Conservation (phyloP, 164 flowering plant species). For the Aristolochia contorta region DNA sequence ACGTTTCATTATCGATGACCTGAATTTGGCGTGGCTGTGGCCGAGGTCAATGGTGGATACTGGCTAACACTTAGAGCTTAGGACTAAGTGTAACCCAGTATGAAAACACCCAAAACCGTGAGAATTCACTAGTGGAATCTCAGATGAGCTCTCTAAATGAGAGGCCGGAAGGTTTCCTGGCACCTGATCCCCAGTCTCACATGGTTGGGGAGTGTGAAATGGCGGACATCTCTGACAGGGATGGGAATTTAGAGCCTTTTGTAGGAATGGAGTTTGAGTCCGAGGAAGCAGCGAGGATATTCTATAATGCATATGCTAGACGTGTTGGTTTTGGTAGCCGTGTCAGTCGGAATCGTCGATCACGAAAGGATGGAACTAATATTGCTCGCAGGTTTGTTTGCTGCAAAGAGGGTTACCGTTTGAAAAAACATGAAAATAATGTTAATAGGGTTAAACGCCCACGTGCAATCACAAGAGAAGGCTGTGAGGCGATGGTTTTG, state of each 20-base stretch:
- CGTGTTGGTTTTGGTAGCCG: constrained; percentile 42
- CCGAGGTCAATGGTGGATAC: no score
- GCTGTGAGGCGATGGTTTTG: constrained; percentile 61
- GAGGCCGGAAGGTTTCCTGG: constrained; percentile 16
- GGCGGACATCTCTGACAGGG: constrained; percentile 2
- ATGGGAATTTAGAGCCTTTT: constrained; percentile 29
- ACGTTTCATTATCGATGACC: no score
- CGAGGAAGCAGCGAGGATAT: constrained; percentile 38
- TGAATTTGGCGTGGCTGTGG: no score
- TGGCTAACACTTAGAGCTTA: no score
- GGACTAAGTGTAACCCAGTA: background rate
- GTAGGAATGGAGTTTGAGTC: constrained; percentile 51
- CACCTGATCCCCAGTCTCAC: constrained; percentile 11
- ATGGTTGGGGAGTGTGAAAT: constrained; percentile 12
- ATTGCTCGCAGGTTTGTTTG: constrained; percentile 14
- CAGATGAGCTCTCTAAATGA: constrained; percentile 14
- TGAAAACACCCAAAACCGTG: constrained; percentile 2
- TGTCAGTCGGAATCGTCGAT: constrained; percentile 32
- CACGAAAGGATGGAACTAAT: constrained; percentile 10
- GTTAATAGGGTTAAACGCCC: constrained; percentile 10
- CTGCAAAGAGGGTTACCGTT: constrained; percentile 10
- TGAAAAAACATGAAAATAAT: constrained; percentile 4
- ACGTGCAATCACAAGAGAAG: constrained; percentile 19
- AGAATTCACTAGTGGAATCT: constrained; percentile 15
- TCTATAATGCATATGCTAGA: constrained; percentile 43